phyloP scores from a whole-genome alignment of 164 flowering plant species.

The Piper longum region DNA sequence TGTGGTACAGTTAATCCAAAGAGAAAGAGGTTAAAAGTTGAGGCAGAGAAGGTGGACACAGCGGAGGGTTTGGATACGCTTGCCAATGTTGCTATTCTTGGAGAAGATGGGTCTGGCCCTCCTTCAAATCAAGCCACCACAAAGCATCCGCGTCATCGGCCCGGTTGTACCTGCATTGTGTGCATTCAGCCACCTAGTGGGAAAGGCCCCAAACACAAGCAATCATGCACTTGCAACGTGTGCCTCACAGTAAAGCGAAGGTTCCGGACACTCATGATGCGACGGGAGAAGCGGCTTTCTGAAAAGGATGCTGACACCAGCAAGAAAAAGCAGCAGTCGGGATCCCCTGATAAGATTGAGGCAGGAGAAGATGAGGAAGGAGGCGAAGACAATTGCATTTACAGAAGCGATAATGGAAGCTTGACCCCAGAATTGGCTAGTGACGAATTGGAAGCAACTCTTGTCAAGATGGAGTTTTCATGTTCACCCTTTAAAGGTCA shows the following conservation, averaged over 20 bases:
- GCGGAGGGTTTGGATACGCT: constrained; percentile 66
- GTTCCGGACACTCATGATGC: constrained; percentile 51
- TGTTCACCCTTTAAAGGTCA: constrained; percentile 51
- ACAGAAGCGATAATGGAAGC: constrained; percentile 13
- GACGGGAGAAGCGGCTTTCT: constrained; percentile 50
- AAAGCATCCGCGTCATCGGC: constrained; percentile 81
- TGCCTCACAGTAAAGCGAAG: constrained; percentile 71
- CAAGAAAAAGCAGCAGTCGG: constrained; percentile 23
- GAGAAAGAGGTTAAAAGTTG: constrained; percentile 34
- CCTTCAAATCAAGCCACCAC: constrained; percentile 48
- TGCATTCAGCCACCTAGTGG: constrained; percentile 98
- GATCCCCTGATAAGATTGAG: constrained; percentile 14
- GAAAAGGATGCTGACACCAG: constrained; percentile 47
- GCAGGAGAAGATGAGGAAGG: constrained; percentile 18
- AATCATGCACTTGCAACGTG: constrained; percentile 60
- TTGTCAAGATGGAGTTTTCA: constrained; percentile 18
- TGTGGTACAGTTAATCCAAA: constrained; percentile 23
- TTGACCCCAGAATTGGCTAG: constrained; percentile 15
- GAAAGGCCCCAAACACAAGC: constrained; percentile 71
- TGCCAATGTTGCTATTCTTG: constrained; percentile 56
- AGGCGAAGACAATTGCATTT: constrained; percentile 2
- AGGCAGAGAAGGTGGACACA: constrained; percentile 27
- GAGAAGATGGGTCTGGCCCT: constrained; percentile 33
- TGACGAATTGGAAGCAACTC: constrained; percentile 20
- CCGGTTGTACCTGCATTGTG: constrained; percentile 88